These are phyloP conservation scores for Adenanthera pavonina DNA, from an alignment of 306 rosid species.

Conservation along the genomic window DNA sequence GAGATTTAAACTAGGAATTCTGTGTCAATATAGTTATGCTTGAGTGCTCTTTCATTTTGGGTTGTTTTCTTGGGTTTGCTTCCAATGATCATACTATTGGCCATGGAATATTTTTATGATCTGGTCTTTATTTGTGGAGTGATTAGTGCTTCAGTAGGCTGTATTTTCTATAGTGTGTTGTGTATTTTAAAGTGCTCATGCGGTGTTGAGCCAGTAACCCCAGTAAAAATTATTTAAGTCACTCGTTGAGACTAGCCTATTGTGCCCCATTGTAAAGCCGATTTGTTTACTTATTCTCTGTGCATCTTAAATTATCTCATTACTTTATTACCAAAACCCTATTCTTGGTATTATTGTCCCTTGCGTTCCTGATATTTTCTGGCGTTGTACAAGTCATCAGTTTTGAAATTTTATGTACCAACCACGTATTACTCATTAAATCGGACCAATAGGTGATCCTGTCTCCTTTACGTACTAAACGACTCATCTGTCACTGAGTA, in stretches of 20 bases:
- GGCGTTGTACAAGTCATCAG: too few relatives aligned
- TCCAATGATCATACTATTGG: not conserved
- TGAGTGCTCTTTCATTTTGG: conserved; percentile 23
- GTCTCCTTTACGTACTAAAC: too few relatives aligned
- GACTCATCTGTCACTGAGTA: too few relatives aligned
- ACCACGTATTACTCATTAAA: too few relatives aligned
- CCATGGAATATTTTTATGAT: not conserved
- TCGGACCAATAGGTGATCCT: too few relatives aligned
- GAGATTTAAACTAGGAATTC: conserved; percentile 36
- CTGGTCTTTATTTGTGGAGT: not conserved
- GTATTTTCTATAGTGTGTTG: not conserved
- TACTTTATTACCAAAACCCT: too few relatives aligned
- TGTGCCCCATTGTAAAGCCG: not conserved
- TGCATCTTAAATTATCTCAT: not conserved
- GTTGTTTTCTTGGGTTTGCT: conserved; percentile 35
- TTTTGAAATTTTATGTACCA: too few relatives aligned
- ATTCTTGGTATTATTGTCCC: too few relatives aligned
- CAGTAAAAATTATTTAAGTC: not conserved
- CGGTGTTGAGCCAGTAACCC: not conserved
- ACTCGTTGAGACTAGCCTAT: not conserved
- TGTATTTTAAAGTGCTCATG: not conserved
- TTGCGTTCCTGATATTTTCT: too few relatives aligned
- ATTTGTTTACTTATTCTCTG: not conserved
- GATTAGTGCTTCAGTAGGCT: not conserved
- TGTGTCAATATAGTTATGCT: conserved; percentile 13